Evolutionary conservation across 371 early-diverging fungal genomes (phyloP), one percentile per base, ranked within the genome.

Genomic region (Zychaea mexicana): DNA sequence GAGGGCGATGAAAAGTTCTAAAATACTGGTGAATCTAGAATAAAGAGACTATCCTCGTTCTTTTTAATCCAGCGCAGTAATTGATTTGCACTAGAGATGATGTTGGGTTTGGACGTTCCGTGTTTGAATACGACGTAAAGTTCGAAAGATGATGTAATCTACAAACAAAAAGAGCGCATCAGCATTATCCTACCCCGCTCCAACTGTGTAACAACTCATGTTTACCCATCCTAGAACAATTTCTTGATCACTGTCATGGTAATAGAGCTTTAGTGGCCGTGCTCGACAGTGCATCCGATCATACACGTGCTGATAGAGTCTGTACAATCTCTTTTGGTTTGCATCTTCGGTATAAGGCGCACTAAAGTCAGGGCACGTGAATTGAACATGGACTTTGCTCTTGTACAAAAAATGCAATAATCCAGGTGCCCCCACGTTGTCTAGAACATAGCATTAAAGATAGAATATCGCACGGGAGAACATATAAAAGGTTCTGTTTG

Each of bases 1-100:
- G 95, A 94, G 59, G 93, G 91, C 3, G 96, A 95, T 64, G 93
- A 91, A 65, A 79, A 83, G 26, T 90, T 64, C 42, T 79, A 85
- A 73, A 85, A 85, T 10, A 85, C 83, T 0, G 89, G 88, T 10
- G 89, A 83, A 71, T 86, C 86, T 46, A 88, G 63, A 62, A 90
- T 85, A 73, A 93, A 88, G 31, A 93, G 69, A 52, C 66, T 80
- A 2, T 87, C 87, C 60, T 93, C 92, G 42, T 88, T 80, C 66
- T 84, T 84, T 70, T 87, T 86, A 38, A 91, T 85, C 94, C 94
- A 94, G 57, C 83, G 78, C 52, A 90, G 69, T 42, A 94, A 77
- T 45, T 77, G 83, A 61, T 84, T 85, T 22, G 86, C 75, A 53
- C 88, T 83, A 19, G 83, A 77, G 30, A 88, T 85, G 38, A 90